These are phyloP conservation scores for Eutypa lata DNA, from an alignment of 2,329 filamentous ascomycete species.

Conservation along the genomic window DNA sequence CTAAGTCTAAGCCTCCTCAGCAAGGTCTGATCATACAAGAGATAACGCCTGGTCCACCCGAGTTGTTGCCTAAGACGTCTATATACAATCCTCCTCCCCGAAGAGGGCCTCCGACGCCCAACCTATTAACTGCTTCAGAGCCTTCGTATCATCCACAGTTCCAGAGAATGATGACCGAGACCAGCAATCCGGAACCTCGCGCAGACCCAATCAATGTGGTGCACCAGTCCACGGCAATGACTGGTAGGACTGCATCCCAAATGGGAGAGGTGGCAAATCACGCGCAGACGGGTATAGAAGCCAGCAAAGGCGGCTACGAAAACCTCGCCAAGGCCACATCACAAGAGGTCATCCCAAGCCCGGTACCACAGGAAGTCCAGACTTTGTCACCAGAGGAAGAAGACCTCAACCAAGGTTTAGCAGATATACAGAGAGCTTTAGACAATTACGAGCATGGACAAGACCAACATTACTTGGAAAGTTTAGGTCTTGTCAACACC, in stretches of 20 bases:
- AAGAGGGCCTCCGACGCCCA: slow-evolving; percentile 1
- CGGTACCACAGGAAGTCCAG: slow-evolving; percentile 10
- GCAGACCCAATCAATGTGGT: background rate
- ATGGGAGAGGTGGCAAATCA: background rate
- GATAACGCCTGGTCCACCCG: slow-evolving; percentile 41
- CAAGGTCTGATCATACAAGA: slow-evolving; percentile 35
- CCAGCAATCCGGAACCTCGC: background rate
- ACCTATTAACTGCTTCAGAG: slow-evolving; percentile 2
- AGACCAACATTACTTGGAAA: slow-evolving; percentile 13
- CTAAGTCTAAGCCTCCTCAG: slow-evolving; percentile 10
- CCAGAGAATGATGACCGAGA: background rate
- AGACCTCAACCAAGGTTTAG: slow-evolving; percentile 11
- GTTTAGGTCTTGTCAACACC: slow-evolving; percentile 9
- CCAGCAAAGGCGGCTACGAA: background rate
- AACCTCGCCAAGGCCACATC: background rate
- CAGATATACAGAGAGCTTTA: slow-evolving; percentile 17
- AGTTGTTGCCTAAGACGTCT: slow-evolving; percentile 39
- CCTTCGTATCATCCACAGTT: background rate
- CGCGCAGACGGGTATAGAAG: background rate
- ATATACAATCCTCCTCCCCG: slow-evolving; percentile 36
- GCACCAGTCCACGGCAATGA: background rate
- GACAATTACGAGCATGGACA: slow-evolving; percentile 17
- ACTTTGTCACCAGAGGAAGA: slow-evolving; percentile 8
- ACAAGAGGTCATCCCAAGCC: background rate
- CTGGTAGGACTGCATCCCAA: background rate